Conservation (phyloP, 2,329 filamentous ascomycete species). For the Chaetomiaceae sp. region DNA sequence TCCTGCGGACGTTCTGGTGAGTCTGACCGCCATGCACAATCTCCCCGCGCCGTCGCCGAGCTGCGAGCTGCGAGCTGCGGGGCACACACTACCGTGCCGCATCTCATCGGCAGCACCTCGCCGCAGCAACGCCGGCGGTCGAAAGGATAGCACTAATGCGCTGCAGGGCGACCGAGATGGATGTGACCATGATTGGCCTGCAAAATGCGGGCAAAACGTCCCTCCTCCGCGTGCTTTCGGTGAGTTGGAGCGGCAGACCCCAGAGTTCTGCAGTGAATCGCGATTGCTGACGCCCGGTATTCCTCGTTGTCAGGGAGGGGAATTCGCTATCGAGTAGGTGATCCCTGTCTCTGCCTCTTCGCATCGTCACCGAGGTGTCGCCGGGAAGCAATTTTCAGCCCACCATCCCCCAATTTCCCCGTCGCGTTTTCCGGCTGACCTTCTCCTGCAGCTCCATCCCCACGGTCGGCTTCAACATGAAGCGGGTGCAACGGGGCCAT, state of each 20-base stretch:
- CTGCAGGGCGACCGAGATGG: conserved; percentile 93
- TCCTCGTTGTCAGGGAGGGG: conserved; percentile 64
- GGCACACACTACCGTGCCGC: conserved; percentile 21
- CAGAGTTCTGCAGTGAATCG: neutral
- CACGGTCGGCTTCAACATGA: conserved; percentile 98
- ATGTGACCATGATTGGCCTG: conserved; percentile 97
- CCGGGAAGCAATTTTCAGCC: conserved; percentile 13
- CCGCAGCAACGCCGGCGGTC: too few relatives aligned
- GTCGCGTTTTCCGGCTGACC: conserved; percentile 29
- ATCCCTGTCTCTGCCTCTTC: neutral
- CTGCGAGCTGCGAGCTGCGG: conserved; percentile 19
- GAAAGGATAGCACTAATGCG: too few relatives aligned
- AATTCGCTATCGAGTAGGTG: conserved; percentile 97
- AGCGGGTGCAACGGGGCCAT: conserved; percentile 94
- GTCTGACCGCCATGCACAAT: conserved; percentile 32
- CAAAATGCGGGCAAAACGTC: conserved; percentile 99
- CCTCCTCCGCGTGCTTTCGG: conserved; percentile 84
- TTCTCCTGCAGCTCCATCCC: conserved; percentile 75
- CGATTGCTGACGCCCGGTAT: conserved; percentile 14
- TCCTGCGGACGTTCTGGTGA: conserved; percentile 95
- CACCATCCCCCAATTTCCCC: conserved; percentile 13
- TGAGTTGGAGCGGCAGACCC: conserved; percentile 51
- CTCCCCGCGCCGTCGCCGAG: conserved; percentile 8
- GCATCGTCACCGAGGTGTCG: conserved; percentile 13
- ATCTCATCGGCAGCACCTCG: conserved; percentile 19